Evolutionary conservation across 202 grass and related monocot species (phyloP).

Genomic region (Panicum virgatum): DNA sequence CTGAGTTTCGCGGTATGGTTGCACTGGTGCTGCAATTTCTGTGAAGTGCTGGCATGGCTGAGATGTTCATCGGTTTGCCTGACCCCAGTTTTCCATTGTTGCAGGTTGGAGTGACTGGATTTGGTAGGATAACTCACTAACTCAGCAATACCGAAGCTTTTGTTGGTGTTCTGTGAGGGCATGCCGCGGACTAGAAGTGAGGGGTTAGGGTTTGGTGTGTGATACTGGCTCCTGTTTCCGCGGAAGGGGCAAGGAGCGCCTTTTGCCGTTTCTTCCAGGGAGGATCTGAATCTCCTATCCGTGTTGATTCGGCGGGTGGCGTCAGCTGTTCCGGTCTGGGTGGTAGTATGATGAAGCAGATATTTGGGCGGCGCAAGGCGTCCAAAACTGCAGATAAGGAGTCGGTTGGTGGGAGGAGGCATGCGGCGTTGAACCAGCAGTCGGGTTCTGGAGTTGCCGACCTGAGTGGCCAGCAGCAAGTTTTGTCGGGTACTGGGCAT

Average conservation of each 20-base stretch:
- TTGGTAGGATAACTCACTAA: background rate
- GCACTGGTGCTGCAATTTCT: background rate
- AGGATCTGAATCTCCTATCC: background rate
- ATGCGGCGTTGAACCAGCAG: conserved; percentile 22
- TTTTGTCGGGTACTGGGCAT: conserved; percentile 32
- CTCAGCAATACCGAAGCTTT: background rate
- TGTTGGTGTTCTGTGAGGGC: background rate
- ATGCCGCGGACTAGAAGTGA: background rate
- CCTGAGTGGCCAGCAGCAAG: conserved; percentile 15
- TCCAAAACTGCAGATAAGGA: conserved; percentile 52
- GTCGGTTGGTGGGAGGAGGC: conserved; percentile 27
- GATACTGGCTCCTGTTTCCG: background rate
- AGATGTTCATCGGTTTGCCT: background rate
- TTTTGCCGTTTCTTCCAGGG: background rate
- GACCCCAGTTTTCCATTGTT: background rate
- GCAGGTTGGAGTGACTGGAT: conserved; percentile 19
- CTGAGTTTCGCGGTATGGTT: background rate
- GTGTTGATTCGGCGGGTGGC: background rate
- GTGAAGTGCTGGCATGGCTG: background rate
- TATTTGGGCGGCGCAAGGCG: conserved; percentile 51
- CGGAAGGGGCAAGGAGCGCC: background rate
- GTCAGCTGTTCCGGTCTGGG: background rate
- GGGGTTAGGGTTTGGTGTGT: conserved; percentile 6
- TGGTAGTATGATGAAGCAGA: conserved; percentile 63
- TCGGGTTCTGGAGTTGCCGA: conserved; percentile 27